Conservation (phyloP, 495 filamentous ascomycete species). For the Elasticomyces elasticus region DNA sequence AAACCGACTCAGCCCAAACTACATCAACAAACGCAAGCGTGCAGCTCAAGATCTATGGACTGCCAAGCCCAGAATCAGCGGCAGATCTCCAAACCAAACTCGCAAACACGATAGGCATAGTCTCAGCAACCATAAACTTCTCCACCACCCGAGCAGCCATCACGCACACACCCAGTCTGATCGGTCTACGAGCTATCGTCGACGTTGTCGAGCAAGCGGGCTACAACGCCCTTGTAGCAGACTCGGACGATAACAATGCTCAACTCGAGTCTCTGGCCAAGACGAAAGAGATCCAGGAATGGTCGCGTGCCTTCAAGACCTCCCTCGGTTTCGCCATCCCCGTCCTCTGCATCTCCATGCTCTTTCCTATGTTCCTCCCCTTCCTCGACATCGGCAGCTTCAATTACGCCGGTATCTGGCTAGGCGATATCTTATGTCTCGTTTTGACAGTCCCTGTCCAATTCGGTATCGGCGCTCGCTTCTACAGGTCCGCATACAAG, state of each 20-base stretch:
- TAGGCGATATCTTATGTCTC: slow-evolving; percentile 79
- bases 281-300: slow-evolving; percentile 90
- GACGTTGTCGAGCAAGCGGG: slow-evolving; percentile 68
- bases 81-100: slow-evolving; percentile 61
- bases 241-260: slow-evolving; percentile 91
- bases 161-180: slow-evolving; percentile 55
- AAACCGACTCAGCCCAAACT: slow-evolving; percentile 35
- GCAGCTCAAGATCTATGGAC: slow-evolving; percentile 75
- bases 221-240: slow-evolving; percentile 80
- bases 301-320: slow-evolving; percentile 66
- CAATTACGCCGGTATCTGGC: slow-evolving; percentile 58
- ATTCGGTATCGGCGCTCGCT: slow-evolving; percentile 89
- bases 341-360: slow-evolving; percentile 87
- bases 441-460: slow-evolving; percentile 83
- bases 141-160: slow-evolving; percentile 58
- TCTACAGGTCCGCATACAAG: slow-evolving; percentile 84
- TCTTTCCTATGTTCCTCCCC: slow-evolving; percentile 46
- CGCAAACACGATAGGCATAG: slow-evolving; percentile 55
- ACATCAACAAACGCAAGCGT: slow-evolving; percentile 41
- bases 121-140: slow-evolving; percentile 59
- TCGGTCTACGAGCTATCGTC: slow-evolving; percentile 73
- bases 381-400: slow-evolving; percentile 62
- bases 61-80: slow-evolving; percentile 59
- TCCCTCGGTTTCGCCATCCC: slow-evolving; percentile 76
- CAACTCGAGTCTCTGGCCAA: slow-evolving; percentile 94